Base-by-base conservation (phyloP, 306 rosid species). In the Cyclanthera cordifolia region DNA sequence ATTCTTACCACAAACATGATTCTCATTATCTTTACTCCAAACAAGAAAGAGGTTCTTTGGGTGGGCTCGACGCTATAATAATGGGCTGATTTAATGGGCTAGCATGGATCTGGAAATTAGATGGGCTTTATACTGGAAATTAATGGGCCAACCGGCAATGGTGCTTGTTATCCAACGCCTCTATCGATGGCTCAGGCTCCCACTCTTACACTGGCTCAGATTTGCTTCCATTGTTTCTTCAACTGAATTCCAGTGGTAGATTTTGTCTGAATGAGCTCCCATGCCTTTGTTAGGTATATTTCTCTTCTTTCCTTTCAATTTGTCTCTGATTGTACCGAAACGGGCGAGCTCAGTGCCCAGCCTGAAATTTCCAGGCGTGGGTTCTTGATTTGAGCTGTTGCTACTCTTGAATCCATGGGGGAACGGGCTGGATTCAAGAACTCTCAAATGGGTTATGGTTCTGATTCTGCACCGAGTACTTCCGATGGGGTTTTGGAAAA, bases 251-350 rank as follows among this genome's bases (percentile, higher is more conserved):
- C 66, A 46, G 77, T 37, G 74, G 45, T 68, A 66, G 82, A 68
- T 71, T 47, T 82, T 78, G 78, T 72, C 79, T 87, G 96, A 81
- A 90, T 85, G 91, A 83, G 87, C 91, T 79, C 78, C 88, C 90
- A 92, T 92, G 96, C 92, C 88, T 89, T 84, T 83, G 76, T 80
- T 85, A 70, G 96, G 92, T 91, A 82, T 60, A 60, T 21, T 47
- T 59, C 76, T 53, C 39, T 41, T 37, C 24, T 27, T 60, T 59
- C 19, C 2, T 56, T 34, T 57, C 23, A 34, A 37, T 7, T n/a
- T n/a, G 74, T 70, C 78, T 16, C 65, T 78, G 6, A 72, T 63
- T 37, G 59, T 60, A 37, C 71, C 82, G 45, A 65, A 71, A 67
- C 74, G 70, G 4, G 60, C 47, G 24, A 74, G 53, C 63, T 82